phyloP scores from a whole-genome alignment of 2,329 filamentous ascomycete genomes.

The Aureobasidium leucospermi region DNA sequence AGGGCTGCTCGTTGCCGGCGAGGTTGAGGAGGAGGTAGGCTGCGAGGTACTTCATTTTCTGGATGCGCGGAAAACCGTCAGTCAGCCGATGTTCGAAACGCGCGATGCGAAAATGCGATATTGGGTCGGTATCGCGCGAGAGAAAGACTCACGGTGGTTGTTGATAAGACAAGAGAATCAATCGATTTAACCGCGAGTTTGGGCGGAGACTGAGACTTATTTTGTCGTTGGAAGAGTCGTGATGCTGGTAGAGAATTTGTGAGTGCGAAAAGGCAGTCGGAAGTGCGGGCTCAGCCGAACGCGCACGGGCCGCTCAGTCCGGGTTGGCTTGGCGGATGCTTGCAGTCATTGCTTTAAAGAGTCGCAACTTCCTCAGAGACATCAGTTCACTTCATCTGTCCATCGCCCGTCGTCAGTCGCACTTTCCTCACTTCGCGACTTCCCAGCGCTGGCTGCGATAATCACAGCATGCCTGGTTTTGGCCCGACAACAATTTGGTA shows the following conservation, averaged over 20 bases:
- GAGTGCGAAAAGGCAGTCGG: neutral
- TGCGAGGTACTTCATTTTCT: slow-evolving; percentile 95
- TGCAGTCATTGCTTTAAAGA: neutral
- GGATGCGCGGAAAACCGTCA: slow-evolving; percentile 10
- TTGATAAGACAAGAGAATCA: slow-evolving; percentile 77
- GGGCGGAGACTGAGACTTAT: slow-evolving; percentile 99
- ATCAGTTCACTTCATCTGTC: neutral
- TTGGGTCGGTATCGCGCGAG: neutral
- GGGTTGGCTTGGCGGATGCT: neutral
- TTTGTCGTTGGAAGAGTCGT: slow-evolving; percentile 57
- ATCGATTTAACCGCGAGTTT: slow-evolving; percentile 98
- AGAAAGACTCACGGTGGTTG: slow-evolving; percentile 19
- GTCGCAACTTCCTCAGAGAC: neutral
- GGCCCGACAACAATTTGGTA: neutral
- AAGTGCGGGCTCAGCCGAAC: too few relatives aligned
- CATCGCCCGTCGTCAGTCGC: neutral
- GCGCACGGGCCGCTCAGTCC: too few relatives aligned
- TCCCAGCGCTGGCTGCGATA: neutral
- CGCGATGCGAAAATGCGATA: slow-evolving; percentile 4
- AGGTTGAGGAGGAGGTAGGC: slow-evolving; percentile 96
- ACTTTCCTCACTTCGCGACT: neutral
- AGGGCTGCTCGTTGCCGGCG: slow-evolving; percentile 84
- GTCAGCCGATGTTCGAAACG: neutral
- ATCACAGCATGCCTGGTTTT: slow-evolving; percentile 8
- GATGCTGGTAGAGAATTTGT: neutral